These are phyloP conservation scores for Artemisia argyi DNA, from an alignment of 129 eudicot genomes.

Conservation along the genomic window DNA sequence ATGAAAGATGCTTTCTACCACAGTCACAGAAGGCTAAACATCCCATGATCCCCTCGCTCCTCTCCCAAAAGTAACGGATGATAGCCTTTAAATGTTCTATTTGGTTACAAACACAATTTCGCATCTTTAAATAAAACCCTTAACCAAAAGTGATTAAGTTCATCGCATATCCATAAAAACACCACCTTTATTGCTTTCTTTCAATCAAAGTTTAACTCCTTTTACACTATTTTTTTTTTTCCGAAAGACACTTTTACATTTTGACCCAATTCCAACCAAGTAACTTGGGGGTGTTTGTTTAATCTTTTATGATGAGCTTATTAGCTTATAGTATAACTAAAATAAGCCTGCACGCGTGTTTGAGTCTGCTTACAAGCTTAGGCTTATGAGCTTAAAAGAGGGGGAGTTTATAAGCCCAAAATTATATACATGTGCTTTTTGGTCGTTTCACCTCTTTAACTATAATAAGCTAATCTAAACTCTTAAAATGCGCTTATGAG, in stretches of 20 bases:
- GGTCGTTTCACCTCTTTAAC: no score
- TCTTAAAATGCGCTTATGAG: no score
- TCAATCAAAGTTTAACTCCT: neutral
- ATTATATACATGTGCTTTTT: no score
- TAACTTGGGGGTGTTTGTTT: neutral
- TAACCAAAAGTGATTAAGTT: neutral
- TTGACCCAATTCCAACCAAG: neutral
- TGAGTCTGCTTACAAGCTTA: neutral
- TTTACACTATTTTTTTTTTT: neutral
- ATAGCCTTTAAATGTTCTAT: neutral
- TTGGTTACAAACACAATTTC: neutral
- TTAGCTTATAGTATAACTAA: neutral
- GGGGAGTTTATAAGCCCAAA: no score
- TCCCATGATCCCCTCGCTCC: neutral
- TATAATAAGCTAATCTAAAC: no score
- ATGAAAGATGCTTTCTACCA: conserved; percentile 4
- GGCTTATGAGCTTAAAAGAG: neutral
- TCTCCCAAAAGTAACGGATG: neutral
- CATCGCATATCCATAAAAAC: conserved; percentile 10
- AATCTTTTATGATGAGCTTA: neutral
- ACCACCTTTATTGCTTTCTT: neutral
- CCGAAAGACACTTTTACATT: neutral
- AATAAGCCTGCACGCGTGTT: neutral
- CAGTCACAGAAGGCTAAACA: neutral
- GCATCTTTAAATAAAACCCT: neutral